Conservation (phyloP, 306 rosid genomes). For the Inga leiocalycina region DNA sequence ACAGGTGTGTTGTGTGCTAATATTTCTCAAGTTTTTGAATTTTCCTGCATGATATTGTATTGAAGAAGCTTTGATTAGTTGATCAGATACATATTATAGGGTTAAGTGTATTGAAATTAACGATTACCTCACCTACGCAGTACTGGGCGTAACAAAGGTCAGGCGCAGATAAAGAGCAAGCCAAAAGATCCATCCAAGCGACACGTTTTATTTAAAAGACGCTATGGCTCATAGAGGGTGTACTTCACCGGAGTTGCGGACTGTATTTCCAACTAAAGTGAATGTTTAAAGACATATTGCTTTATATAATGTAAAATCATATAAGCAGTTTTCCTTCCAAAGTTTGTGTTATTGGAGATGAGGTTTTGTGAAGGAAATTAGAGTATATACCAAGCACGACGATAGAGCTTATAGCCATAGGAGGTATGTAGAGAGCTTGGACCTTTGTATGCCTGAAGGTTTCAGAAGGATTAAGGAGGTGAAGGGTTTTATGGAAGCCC, state of each 20-base stretch:
- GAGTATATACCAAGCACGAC: not conserved
- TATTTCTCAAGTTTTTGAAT: constrained; percentile 21
- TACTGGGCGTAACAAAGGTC: constrained; percentile 60
- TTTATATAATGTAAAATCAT: not conserved
- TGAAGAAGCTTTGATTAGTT: not conserved
- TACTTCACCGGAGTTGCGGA: not conserved
- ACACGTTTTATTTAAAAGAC: constrained; percentile 65
- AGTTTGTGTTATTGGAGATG: not conserved
- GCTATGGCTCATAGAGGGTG: constrained; percentile 48
- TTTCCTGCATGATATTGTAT: not conserved
- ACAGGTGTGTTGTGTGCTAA: constrained; percentile 54
- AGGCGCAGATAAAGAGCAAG: constrained; percentile 75
- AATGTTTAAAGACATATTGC: not conserved
- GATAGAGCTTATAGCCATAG: not conserved
- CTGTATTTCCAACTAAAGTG: not conserved
- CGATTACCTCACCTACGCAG: constrained; percentile 40
- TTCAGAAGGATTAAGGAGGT: not conserved
- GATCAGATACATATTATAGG: not conserved
- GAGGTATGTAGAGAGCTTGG: not conserved
- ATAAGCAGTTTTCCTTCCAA: not conserved
- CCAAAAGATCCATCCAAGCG: constrained; percentile 92
- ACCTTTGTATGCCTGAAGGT: not conserved
- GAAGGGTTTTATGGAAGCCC: not conserved
- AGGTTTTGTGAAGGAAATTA: not conserved
- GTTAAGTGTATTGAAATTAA: not conserved